A percentile compares a stretch with the other conserved stretches of the same genome.
Evolutionary conservation across 2,329 filamentous ascomycete genomes (phyloP).

Genomic region (Calcarisporium arbuscula): DNA sequence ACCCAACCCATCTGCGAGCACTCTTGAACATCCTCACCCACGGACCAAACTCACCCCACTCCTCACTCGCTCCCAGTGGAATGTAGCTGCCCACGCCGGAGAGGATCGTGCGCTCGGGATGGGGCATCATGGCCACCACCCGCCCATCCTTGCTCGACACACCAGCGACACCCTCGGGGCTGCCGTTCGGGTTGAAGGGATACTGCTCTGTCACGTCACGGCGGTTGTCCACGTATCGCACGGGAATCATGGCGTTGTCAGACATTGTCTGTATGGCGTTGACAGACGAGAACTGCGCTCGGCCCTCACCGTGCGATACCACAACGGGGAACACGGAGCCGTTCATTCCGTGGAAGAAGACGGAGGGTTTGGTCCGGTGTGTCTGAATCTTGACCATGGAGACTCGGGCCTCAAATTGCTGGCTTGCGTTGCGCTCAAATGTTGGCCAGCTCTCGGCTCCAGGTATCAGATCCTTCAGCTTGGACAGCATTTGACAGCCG

Average conservation of each 20-base stretch:
- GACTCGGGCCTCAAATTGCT: slow-evolving; percentile 86
- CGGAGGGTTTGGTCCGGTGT: slow-evolving; percentile 50
- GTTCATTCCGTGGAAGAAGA: slow-evolving; percentile 87
- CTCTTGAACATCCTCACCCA: slow-evolving; percentile 86
- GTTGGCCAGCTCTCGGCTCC: slow-evolving; percentile 79
- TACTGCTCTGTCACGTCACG: slow-evolving; percentile 71
- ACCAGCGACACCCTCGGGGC: slow-evolving; percentile 72
- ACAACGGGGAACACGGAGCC: slow-evolving; percentile 77
- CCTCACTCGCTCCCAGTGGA: slow-evolving; percentile 48
- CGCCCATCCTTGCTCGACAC: slow-evolving; percentile 71
- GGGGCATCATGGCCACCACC: slow-evolving; percentile 86
- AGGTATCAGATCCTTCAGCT: slow-evolving; percentile 73
- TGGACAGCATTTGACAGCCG: slow-evolving; percentile 89
- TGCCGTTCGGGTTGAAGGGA: slow-evolving; percentile 83
- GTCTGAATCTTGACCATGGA: slow-evolving; percentile 75
- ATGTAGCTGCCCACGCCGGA: slow-evolving; percentile 72
- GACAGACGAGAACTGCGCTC: slow-evolving; percentile 61
- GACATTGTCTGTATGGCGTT: slow-evolving; percentile 49
- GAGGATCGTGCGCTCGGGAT: slow-evolving; percentile 84
- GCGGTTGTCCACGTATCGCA: slow-evolving; percentile 81
- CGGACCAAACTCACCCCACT: slow-evolving; percentile 77
- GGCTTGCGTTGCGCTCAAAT: slow-evolving; percentile 76
- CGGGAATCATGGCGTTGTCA: slow-evolving; percentile 61
- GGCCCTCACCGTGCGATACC: slow-evolving; percentile 86
- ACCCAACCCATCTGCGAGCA: slow-evolving; percentile 80